Evolutionary conservation across 257 asterid species (phyloP).

Genomic region (Jasminum sambac): DNA sequence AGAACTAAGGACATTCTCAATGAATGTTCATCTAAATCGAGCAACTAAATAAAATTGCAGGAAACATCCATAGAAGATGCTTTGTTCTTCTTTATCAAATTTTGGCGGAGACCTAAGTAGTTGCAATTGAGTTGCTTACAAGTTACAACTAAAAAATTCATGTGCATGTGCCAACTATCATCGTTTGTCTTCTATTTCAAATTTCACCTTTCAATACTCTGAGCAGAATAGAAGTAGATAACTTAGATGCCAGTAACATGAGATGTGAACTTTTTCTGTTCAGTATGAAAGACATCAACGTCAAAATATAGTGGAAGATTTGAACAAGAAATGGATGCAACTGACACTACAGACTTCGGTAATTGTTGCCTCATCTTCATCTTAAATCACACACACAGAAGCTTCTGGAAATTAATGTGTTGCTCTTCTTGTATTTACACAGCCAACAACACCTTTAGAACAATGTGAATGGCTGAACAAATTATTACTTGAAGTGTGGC

Average conservation of each 20-base stretch:
- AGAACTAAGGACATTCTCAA: not conserved
- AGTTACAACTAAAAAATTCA: not conserved
- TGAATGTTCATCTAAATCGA: not conserved
- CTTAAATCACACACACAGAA: not conserved
- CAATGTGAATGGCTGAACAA: conserved; percentile 98
- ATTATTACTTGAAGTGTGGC: conserved; percentile 78
- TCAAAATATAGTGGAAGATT: conserved; percentile 62
- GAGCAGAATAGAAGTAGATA: conserved; percentile 1
- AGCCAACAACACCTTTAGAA: conserved; percentile 88
- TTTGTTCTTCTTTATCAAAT: not conserved
- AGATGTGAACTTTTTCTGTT: conserved; percentile 27
- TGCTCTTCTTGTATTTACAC: conserved; percentile 25
- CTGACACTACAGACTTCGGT: conserved; percentile 66
- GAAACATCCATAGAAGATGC: not conserved
- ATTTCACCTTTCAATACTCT: not conserved
- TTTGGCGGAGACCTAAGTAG: not conserved
- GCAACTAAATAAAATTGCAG: not conserved
- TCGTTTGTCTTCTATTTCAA: not conserved
- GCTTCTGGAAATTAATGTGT: conserved; percentile 3
- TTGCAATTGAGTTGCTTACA: not conserved
- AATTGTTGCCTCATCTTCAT: conserved; percentile 24
- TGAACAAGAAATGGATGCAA: conserved; percentile 92
- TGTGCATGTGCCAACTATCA: not conserved
- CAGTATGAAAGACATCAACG: conserved; percentile 84
- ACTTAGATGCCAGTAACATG: conserved; percentile 16